Conservation (phyloP, 1,284 basidiomycete species). For the Dichomitus squalens region DNA sequence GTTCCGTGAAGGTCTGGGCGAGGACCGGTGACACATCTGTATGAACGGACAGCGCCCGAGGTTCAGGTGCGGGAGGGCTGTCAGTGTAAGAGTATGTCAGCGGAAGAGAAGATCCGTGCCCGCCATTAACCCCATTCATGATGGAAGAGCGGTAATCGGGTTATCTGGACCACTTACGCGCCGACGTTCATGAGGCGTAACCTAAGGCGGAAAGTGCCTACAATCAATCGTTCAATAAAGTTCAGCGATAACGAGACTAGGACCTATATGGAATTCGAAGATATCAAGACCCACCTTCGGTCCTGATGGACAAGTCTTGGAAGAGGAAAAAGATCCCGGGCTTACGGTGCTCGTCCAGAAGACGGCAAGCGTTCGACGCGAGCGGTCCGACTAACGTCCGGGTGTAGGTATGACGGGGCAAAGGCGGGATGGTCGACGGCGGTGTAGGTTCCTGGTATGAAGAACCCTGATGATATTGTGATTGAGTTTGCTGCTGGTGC, state of each 20-base stretch:
- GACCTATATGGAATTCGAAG: slow-evolving; percentile 18
- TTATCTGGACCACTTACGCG: slow-evolving; percentile 57
- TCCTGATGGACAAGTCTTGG: slow-evolving; percentile 85
- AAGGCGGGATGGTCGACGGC: slow-evolving; percentile 41
- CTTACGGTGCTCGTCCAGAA: slow-evolving; percentile 81
- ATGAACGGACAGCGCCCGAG: slow-evolving; percentile 64
- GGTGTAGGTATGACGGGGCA: slow-evolving; percentile 71
- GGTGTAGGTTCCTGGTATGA: slow-evolving; percentile 36
- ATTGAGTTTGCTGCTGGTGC: slow-evolving; percentile 32
- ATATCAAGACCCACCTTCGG: slow-evolving; percentile 60
- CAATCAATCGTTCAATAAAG: slow-evolving; percentile 19
- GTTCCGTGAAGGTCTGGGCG: slow-evolving; percentile 83
- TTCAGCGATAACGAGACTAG: slow-evolving; percentile 25
- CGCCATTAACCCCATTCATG: slow-evolving; percentile 14
- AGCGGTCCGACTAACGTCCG: slow-evolving; percentile 88
- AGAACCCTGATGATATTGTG: slow-evolving; percentile 30
- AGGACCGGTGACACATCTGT: slow-evolving; percentile 71
- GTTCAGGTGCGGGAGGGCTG: slow-evolving; percentile 74
- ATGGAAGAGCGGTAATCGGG: slow-evolving; percentile 17
- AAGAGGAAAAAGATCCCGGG: slow-evolving; percentile 88
- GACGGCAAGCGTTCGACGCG: slow-evolving; percentile 79
- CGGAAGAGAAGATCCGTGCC: slow-evolving; percentile 4
- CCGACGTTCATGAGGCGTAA: slow-evolving; percentile 85
- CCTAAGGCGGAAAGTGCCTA: slow-evolving; percentile 76
- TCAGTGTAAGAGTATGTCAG: slow-evolving; percentile 19